phyloP scores from a whole-genome alignment of 1,139 yeast species.

The Pichia sp. region DNA sequence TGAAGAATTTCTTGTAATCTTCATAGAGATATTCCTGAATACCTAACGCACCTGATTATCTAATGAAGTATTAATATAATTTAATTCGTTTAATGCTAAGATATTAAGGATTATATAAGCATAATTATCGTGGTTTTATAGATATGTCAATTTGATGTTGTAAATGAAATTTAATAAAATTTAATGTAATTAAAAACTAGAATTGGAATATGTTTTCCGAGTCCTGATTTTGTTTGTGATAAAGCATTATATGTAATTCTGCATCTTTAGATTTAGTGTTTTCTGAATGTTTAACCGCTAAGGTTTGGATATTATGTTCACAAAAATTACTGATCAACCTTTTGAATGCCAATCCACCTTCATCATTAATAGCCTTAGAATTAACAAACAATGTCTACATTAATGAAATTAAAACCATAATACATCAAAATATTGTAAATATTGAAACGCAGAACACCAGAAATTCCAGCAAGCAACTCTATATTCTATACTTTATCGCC shows the following conservation, averaged over 20 bases:
- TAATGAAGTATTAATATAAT: slow-evolving; percentile 57
- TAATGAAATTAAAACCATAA: slow-evolving; percentile 42
- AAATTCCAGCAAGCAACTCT: too few species aligned
- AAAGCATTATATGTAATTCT: slow-evolving; percentile 51
- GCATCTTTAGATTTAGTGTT: slow-evolving; percentile 14
- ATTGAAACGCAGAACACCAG: too few species aligned
- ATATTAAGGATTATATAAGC: slow-evolving; percentile 63
- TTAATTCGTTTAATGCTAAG: slow-evolving; percentile 61
- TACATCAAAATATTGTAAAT: too few species aligned
- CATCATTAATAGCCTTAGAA: slow-evolving; percentile 6
- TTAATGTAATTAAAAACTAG: slow-evolving; percentile 53
- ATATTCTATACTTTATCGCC: too few species aligned
- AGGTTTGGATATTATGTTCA: slow-evolving; percentile 46
- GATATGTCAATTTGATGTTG: slow-evolving; percentile 41
- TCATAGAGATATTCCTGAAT: slow-evolving; percentile 60
- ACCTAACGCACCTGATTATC: slow-evolving; percentile 67
- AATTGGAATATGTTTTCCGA: slow-evolving; percentile 60
- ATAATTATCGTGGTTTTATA: slow-evolving; percentile 49
- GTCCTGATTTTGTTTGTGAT: slow-evolving; percentile 46
- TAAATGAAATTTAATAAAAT: slow-evolving; percentile 47
- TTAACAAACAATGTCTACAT: slow-evolving; percentile 39
- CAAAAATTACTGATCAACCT: slow-evolving; percentile 65
- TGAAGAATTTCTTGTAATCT: slow-evolving; percentile 72
- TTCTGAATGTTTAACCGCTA: slow-evolving; percentile 18
- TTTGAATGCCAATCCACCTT: slow-evolving; percentile 42